Percentiles rank a stretch among this genome's conserved stretches.
phyloP scores from a whole-genome alignment of 805 yeast species.

The Candida coleopterorum region DNA sequence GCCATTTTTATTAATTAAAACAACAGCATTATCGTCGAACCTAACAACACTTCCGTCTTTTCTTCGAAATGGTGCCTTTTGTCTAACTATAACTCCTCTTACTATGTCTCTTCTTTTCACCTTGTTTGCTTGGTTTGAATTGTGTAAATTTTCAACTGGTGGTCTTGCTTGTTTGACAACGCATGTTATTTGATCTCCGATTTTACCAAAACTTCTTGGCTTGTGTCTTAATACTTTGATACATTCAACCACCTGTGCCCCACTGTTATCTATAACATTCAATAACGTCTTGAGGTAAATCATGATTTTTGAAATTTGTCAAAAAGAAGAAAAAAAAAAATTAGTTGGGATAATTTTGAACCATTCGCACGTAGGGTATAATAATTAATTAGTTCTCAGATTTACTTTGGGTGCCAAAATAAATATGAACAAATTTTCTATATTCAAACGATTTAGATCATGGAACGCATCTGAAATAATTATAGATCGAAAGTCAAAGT shows the following conservation, averaged over 20 bases:
- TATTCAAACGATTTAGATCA: slow-evolving; percentile 4
- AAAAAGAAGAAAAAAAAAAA: no score
- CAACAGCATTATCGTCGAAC: slow-evolving; percentile 97
- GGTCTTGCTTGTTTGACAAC: slow-evolving; percentile 92
- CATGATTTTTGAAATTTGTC: slow-evolving; percentile 52
- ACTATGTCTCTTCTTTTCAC: slow-evolving; percentile 94
- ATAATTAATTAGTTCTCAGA: no score
- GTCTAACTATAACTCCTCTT: slow-evolving; percentile 92
- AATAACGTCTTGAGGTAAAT: slow-evolving; percentile 82
- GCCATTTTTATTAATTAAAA: slow-evolving; percentile 82
- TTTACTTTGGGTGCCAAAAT: not conserved
- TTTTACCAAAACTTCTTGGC: slow-evolving; percentile 74
- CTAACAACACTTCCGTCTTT: slow-evolving; percentile 81
- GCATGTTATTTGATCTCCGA: slow-evolving; percentile 91
- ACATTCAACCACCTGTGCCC: slow-evolving; percentile 93
- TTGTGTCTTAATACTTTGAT: slow-evolving; percentile 90
- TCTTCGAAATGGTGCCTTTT: slow-evolving; percentile 72
- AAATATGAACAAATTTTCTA: not conserved
- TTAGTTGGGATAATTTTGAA: no score
- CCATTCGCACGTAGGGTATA: not conserved
- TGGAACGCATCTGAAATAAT: slow-evolving; percentile 31
- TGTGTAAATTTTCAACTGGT: slow-evolving; percentile 62
- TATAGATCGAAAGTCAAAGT: slow-evolving; percentile 55
- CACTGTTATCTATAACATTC: slow-evolving; percentile 92
- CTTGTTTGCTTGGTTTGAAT: slow-evolving; percentile 61